phyloP scores from a whole-genome alignment of 1,284 basidiomycete species.

The Gastroboletus turbinatus region DNA sequence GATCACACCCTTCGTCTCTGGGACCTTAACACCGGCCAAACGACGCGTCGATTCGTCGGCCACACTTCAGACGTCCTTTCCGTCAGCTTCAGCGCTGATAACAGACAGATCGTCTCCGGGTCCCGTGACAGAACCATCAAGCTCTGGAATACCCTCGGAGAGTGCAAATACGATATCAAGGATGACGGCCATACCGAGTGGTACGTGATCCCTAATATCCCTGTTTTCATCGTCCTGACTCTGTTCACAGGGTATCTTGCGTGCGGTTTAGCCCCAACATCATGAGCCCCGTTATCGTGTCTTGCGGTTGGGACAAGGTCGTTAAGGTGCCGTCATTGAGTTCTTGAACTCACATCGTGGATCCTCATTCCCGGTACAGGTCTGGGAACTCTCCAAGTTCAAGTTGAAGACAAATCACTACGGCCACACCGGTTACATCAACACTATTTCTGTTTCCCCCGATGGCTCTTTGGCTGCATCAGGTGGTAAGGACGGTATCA shows the following conservation, averaged over 20 bases:
- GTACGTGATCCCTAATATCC: slow-evolving; percentile 43
- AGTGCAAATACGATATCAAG: slow-evolving; percentile 99
- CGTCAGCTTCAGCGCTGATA: slow-evolving; percentile 96
- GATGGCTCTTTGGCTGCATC: slow-evolving; percentile 99
- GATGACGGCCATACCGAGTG: slow-evolving; percentile 98
- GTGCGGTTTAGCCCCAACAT: slow-evolving; percentile 99
- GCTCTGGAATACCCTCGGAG: slow-evolving; percentile 99
- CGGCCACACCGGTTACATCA: slow-evolving; percentile 99
- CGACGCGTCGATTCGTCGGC: slow-evolving; percentile 96
- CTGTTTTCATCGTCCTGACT: not conserved
- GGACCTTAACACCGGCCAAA: slow-evolving; percentile 95
- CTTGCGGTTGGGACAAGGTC: slow-evolving; percentile 99
- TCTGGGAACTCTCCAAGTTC: slow-evolving; percentile 99
- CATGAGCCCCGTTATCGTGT: slow-evolving; percentile 97
- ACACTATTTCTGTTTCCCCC: slow-evolving; percentile 97
- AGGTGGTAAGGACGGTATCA: slow-evolving; percentile 99
- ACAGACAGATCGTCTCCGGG: slow-evolving; percentile 98
- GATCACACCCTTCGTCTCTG: slow-evolving; percentile 99
- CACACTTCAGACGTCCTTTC: slow-evolving; percentile 98
- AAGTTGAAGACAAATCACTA: slow-evolving; percentile 99
- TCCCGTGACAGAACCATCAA: slow-evolving; percentile 98
- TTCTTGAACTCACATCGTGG: slow-evolving; percentile 50
- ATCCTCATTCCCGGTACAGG: slow-evolving; percentile 50
- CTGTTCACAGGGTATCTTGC: slow-evolving; percentile 84
- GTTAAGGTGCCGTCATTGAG: slow-evolving; percentile 86